A percentile compares a stretch with the other conserved stretches of the same genome.
These are phyloP conservation scores for Eucalyptus albens DNA, from an alignment of 345 rosid genomes.

Conservation along the genomic window DNA sequence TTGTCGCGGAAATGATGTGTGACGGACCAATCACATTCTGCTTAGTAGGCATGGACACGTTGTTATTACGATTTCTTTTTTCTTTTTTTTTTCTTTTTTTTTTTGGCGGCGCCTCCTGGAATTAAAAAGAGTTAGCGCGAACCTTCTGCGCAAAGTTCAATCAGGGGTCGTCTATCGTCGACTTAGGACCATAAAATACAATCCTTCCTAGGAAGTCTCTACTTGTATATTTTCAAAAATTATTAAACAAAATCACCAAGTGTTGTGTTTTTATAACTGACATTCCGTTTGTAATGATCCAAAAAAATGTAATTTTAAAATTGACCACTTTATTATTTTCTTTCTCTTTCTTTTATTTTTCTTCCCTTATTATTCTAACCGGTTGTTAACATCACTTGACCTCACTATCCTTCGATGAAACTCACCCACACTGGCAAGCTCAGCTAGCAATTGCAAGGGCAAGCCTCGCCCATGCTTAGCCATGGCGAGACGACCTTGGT, in stretches of 20 bases:
- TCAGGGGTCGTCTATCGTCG: neutral
- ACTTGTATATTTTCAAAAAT: neutral
- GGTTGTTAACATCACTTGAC: no score
- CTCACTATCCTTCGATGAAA: no score
- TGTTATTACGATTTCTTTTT: neutral
- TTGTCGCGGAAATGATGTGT: neutral
- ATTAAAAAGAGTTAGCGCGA: neutral
- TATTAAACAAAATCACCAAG: no score
- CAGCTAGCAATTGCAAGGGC: no score
- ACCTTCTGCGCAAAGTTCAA: neutral
- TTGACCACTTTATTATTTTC: no score
- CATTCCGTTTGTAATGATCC: no score
- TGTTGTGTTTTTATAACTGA: no score
- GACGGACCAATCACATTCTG: neutral
- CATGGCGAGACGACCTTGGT: rapidly evolving
- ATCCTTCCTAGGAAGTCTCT: neutral
- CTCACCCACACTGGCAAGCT: no score
- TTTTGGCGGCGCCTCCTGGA: neutral
- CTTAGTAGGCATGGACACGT: neutral
- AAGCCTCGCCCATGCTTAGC: no score
- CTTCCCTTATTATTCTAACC: no score
- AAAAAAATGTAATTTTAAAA: no score
- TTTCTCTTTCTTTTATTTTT: no score
- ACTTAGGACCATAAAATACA: neutral
- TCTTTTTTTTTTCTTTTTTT: neutral